These are phyloP conservation scores for Plantago elongata DNA, from an alignment of 257 asterid genomes.

Conservation along the genomic window DNA sequence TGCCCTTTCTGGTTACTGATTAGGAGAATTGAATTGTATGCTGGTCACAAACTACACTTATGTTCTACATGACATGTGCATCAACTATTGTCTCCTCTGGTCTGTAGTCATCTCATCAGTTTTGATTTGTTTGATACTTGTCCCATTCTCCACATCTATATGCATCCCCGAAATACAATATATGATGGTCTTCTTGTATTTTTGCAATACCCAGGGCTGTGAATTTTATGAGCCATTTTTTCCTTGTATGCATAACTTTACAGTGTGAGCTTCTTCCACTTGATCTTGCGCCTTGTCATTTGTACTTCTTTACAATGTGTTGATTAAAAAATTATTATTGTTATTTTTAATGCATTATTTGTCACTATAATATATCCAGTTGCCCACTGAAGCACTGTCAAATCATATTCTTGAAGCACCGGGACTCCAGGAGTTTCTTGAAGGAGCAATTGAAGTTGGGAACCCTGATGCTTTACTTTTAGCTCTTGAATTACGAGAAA, in stretches of 20 bases:
- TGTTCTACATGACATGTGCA: too few relatives aligned
- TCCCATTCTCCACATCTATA: neutral
- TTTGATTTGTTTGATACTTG: neutral
- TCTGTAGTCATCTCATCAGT: neutral
- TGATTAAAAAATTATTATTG: conserved; percentile 9
- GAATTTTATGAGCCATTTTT: neutral
- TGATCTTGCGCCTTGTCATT: neutral
- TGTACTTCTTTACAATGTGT: neutral
- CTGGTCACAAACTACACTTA: neutral
- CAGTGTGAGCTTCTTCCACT: neutral
- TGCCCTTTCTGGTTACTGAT: neutral
- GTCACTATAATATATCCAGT: conserved; percentile 36
- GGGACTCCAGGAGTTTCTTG: conserved; percentile 82
- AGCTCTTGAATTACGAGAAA: conserved; percentile 71
- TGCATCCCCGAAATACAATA: neutral
- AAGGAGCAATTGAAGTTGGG: conserved; percentile 65
- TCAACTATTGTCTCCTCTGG: neutral
- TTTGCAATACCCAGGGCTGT: neutral
- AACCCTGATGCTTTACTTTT: conserved; percentile 89
- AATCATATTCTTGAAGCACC: conserved; percentile 78
- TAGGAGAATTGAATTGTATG: neutral
- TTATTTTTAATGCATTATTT: conserved; percentile 22
- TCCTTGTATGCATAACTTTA: neutral
- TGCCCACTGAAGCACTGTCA: conserved; percentile 54
- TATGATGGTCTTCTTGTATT: neutral